Evolutionary conservation across 1,139 yeast genomes (phyloP).

Genomic region (Debaryomyces fabryi): DNA sequence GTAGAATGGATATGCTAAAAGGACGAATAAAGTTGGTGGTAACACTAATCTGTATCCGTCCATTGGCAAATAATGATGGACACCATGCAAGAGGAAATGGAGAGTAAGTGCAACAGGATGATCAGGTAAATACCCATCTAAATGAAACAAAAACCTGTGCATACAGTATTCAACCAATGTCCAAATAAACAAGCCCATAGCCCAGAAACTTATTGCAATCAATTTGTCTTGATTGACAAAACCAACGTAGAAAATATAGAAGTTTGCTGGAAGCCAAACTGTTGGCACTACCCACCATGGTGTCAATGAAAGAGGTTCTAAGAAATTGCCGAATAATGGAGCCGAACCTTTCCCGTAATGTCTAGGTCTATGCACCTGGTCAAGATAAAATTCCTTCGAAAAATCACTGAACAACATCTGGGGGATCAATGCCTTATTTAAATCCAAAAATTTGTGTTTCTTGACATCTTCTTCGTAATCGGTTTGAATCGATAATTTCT

Average conservation of each 20-base stretch:
- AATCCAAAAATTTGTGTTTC: constrained; percentile 84
- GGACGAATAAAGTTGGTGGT: constrained; percentile 83
- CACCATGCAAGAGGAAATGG: constrained; percentile 92
- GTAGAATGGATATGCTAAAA: constrained; percentile 50
- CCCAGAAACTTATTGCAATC: constrained; percentile 48
- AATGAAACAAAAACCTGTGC: constrained; percentile 92
- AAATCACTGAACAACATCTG: constrained; percentile 79
- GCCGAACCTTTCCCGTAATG: constrained; percentile 86
- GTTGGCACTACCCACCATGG: constrained; percentile 77
- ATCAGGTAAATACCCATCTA: constrained; percentile 85
- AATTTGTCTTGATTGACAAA: constrained; percentile 37
- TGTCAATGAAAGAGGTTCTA: constrained; percentile 51
- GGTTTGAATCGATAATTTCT: constrained; percentile 73
- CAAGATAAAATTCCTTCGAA: constrained; percentile 85
- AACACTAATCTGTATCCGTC: constrained; percentile 88
- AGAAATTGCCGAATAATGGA: constrained; percentile 57
- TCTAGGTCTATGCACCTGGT: constrained; percentile 96
- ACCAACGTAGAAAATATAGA: constrained; percentile 48
- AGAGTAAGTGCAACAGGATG: constrained; percentile 71
- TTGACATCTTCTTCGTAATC: constrained; percentile 71
- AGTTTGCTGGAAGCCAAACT: constrained; percentile 83
- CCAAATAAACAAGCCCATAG: constrained; percentile 82
- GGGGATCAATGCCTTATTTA: constrained; percentile 74
- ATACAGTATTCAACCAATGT: constrained; percentile 83
- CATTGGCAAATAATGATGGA: constrained; percentile 98